Evolutionary conservation across 805 yeast species (phyloP), one percentile per base, ranked within the genome.

Genomic region (Maudiozyma bulderi): DNA sequence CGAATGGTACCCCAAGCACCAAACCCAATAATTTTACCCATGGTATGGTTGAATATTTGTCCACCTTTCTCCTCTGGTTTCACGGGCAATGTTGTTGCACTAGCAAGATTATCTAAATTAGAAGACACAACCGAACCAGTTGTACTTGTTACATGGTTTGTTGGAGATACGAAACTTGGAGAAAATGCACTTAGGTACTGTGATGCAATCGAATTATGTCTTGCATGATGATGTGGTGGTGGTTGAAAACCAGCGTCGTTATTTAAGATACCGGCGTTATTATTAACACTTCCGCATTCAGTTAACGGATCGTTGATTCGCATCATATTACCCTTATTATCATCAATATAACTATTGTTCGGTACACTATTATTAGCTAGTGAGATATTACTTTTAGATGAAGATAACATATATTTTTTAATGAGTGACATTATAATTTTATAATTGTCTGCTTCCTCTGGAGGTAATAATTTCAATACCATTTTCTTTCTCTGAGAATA

Each of bases 1-100:
- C 95, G 70, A 9, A 89, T 83, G 31, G 82, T 75, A 9, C 96
- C 95, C 84, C 93, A 90, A 0, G 95, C 95, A 11, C 97, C 96
- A 61, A 78, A 79, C 1, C 96, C 96, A 52, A 88, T 82, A 9
- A 83, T 75, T 55, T 80, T 80, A 1, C 95, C 95, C 32, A 89
- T 61, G 33, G 67, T 73, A 55, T 80, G 79, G 13, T 78, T 81
- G 68, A 83, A 55, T 1, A 88, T 78, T 28, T 74, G 62, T 11
- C 85, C 82, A 0, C 95, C 95, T 51, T 76, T 78, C 50, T 83
- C 87, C 56, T 81, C 85, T 1, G 66, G 59, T 45, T 52, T 60
- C 6, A 35, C 38, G 1, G 38, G 38, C 20, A 20, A 26, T 20
- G 50, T 39, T 15, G 37, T 28, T 5, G 46, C 30, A 39, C 42